Conservation (phyloP, 2,329 filamentous ascomycete species). For the Fusarium armeniacum region DNA sequence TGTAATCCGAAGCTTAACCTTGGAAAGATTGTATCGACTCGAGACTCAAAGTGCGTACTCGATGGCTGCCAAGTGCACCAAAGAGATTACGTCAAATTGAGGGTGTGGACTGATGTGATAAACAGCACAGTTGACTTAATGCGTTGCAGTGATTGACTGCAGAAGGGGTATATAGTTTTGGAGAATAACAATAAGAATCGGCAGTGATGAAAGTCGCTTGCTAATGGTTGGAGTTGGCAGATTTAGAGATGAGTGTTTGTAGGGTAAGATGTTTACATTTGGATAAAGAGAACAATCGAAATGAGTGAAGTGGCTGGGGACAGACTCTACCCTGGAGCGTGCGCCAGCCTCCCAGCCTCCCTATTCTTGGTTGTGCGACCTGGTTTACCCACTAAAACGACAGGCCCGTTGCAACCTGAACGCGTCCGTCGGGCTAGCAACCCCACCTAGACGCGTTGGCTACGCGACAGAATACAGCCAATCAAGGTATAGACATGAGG, state of each 20-base stretch:
- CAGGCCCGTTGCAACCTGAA: constrained; percentile 26
- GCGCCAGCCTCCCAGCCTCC: constrained; percentile 47
- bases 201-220: constrained; percentile 44
- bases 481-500: constrained; percentile 40
- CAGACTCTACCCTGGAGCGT: constrained; percentile 48
- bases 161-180: constrained; percentile 11
- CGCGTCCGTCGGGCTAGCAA: constrained; percentile 43
- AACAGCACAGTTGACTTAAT: constrained; percentile 29
- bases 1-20: constrained; percentile 14
- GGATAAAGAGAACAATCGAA: constrained; percentile 42
- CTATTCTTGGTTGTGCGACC: constrained; percentile 37
- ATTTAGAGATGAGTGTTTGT: constrained; percentile 46
- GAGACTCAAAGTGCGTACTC: constrained; percentile 40
- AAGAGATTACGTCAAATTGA: constrained; percentile 35
- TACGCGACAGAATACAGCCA: constrained; percentile 49
- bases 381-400: constrained; percentile 40
- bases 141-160: constrained; percentile 21
- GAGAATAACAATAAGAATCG: constrained; percentile 29
- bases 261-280: constrained; percentile 45
- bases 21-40: constrained; percentile 24
- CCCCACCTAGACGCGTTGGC: constrained; percentile 48
- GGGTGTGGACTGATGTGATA: constrained; percentile 35
- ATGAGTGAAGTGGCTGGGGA: constrained; percentile 50
- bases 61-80: constrained; percentile 40
- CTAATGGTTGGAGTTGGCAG: constrained; percentile 47